Evolutionary conservation across 306 rosid species (phyloP), one percentile per base, ranked within the genome.

Genomic region (Ziziphus jujuba): DNA sequence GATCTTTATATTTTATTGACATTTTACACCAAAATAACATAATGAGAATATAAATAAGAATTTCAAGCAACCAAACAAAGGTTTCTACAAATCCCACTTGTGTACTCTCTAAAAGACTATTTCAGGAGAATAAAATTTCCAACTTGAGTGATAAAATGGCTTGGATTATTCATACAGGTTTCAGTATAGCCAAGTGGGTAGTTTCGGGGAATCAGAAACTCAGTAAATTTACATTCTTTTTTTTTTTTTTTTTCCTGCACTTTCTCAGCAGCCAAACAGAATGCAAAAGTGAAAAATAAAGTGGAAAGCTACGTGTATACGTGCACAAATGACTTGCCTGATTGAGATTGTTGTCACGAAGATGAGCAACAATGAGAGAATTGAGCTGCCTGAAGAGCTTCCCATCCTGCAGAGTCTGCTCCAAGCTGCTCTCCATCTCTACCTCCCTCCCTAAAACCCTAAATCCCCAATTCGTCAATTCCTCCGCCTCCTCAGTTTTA

Each of bases 291-390:
- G 2, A 23, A 45, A n/a, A 61, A 34, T 17, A 56, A 69, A 35
- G 61, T 40, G 53, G 47, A 51, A 49, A 38, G 12, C 9, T 28
- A 4, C 33, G 33, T 28, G 33, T 28, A 25, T 34, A 23, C 22
- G 38, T 15, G 5, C 33, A 15, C 5, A 9, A 50, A 50, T 50
- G 16, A 33, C 72, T 73, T 76, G 69, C 95, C 92, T 92, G 98
- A 66, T 77, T 79, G 70, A 89, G 87, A 80, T 86, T 89, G 71
- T 80, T 80, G 72, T 84, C 87, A 9, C 92, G 89, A 79, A 92
- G 98, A 79, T 89, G 92, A 69, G 92, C 87, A 21, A 92, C 95
- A 52, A 92, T 87, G 56, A 92, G 95, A 62, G 95, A 80, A 75
- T 86, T 85, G 84, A 89, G 77, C 52, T 84, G 79, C 56, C 96